Base-by-base conservation (phyloP, 106 monocot species). In the Xerophyta viscosa region DNA sequence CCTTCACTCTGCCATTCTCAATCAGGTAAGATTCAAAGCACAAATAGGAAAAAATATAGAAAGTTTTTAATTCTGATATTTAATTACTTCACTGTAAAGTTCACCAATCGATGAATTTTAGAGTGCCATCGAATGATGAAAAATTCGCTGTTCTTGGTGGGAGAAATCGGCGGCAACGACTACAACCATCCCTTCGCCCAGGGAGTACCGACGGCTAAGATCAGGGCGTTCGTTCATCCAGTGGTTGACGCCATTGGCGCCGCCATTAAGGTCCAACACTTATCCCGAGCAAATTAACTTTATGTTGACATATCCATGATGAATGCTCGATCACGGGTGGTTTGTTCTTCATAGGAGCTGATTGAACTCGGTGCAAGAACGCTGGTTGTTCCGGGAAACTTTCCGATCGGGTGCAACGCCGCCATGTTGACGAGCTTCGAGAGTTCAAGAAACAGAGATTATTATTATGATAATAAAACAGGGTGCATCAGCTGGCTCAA, bases 111-210 rank as follows among this genome's bases (percentile, higher is more conserved):
- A n/a, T n/a, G n/a, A n/a, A n/a, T n/a, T n/a, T n/a, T n/a, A n/a
- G n/a, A n/a, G 33, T 10, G 10, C 33, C 5, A 5, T 33, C 33
- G 7, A 33, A 5, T 10, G 33, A 33, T 10, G 10, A 33, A 44
- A 1, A 21, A 20, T 13, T 26, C 76, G 17, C 27, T 76, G 29
- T 54, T 76, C 31, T 46, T 70, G 29, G 42, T 77, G 8, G 77
- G 77, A 3, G 77, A 77, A 20, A 77, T 77, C 0, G 77, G 77
- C 37, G 77, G 77, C 19, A 77, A 77, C 31, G 77, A 77, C 19
- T 77, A 77, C 56, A 71, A 71, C 50, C 59, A 71, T 31, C 66
- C 66, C 18, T 66, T 77, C 66, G 43, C 51, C 19, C 47, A 71
- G 45, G 66, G 55, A 9, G 49, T 27, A 24, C 15, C 54, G 2